Conservation (phyloP, 2,329 filamentous ascomycete genomes). For the Clarireedia monteithiana region DNA sequence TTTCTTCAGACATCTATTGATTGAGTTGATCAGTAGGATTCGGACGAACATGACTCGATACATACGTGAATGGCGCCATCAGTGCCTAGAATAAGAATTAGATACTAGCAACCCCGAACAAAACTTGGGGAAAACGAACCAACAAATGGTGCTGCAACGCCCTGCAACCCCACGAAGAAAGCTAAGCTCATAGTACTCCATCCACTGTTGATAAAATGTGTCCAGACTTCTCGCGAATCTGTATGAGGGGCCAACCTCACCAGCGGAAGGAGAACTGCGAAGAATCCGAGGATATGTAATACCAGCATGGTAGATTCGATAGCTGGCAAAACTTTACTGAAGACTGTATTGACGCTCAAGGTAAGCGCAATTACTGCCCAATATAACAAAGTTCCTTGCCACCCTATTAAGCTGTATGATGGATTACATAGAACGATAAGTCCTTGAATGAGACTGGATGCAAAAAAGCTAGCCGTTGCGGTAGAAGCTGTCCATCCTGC, state of each 20-base stretch:
- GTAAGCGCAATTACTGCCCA: conserved; percentile 28
- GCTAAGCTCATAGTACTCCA: background rate
- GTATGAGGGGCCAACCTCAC: conserved; percentile 11
- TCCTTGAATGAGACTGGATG: conserved; percentile 41
- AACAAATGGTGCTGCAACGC: too few species aligned
- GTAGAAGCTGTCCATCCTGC: conserved; percentile 74
- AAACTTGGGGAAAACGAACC: too few species aligned
- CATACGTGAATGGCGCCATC: background rate
- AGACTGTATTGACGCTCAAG: background rate
- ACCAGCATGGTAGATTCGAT: background rate
- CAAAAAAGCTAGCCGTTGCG: conserved; percentile 48
- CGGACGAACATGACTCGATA: background rate
- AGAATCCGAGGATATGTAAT: background rate
- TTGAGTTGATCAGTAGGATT: background rate
- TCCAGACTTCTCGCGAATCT: background rate
- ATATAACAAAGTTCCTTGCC: conserved; percentile 36
- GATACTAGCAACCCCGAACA: too few species aligned
- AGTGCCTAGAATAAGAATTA: background rate
- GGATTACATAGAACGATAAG: conserved; percentile 31
- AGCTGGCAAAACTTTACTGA: background rate
- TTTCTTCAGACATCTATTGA: conserved; percentile 33
- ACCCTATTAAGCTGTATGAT: conserved; percentile 28
- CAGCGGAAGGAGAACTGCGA: background rate
- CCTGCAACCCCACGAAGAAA: background rate
- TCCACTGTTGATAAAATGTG: background rate